These are phyloP conservation scores for Phytophthora crassamura DNA, from an alignment of 352 stramenopile species.

Conservation along the genomic window DNA sequence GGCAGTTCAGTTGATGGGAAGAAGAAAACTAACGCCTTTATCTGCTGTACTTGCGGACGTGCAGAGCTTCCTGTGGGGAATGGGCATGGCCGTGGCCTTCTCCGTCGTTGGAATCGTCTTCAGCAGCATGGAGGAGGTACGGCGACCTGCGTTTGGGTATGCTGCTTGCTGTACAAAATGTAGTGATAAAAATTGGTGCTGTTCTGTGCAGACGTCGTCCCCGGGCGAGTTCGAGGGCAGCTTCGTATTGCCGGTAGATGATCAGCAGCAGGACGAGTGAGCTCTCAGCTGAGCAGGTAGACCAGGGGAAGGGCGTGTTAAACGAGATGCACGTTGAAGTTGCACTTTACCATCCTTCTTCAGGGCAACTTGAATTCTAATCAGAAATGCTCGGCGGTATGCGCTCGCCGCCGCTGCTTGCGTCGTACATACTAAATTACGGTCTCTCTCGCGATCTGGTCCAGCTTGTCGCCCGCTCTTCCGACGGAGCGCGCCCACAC, in stretches of 20 bases:
- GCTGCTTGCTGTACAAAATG: neutral
- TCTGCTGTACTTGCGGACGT: neutral
- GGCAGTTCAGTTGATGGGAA: neutral
- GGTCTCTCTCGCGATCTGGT: constrained; percentile 15
- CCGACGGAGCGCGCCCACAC: constrained; percentile 29
- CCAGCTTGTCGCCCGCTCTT: constrained; percentile 35
- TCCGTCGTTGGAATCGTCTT: constrained; percentile 74
- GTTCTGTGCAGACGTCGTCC: constrained; percentile 21
- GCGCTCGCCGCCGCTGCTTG: constrained; percentile 12
- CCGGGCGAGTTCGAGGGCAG: constrained; percentile 35
- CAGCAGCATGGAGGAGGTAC: constrained; percentile 72
- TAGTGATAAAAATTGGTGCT: constrained; percentile 3
- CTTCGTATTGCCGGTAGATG: constrained; percentile 17
- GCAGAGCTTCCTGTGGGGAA: constrained; percentile 82
- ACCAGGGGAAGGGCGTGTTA: neutral
- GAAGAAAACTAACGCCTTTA: neutral
- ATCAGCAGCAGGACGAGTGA: constrained; percentile 13
- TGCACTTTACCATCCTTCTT: constrained; percentile 10
- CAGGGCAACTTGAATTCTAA: constrained; percentile 28
- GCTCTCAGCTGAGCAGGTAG: neutral
- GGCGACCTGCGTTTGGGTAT: neutral
- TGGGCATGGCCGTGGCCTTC: constrained; percentile 82
- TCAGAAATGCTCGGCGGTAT: constrained; percentile 24
- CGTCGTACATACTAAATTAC: constrained; percentile 43
- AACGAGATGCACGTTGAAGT: constrained; percentile 17